phyloP scores from a whole-genome alignment of 202 grass and related monocot genomes.

The Brachypodium distachyon region DNA sequence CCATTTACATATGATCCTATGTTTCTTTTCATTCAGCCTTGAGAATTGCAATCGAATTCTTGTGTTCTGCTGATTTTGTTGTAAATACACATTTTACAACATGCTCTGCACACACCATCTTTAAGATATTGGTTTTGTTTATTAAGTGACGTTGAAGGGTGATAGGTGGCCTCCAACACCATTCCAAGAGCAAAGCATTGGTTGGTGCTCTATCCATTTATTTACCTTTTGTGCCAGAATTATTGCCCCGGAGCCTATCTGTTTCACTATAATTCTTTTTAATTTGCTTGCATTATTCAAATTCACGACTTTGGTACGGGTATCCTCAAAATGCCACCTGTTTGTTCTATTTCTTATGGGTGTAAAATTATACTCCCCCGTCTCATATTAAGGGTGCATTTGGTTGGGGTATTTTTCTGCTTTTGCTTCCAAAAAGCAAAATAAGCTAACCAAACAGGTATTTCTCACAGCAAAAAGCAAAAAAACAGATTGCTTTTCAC shows the following conservation, averaged over 20 bases:
- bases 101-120: too few relatives aligned
- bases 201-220: background rate
- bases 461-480: too few relatives aligned
- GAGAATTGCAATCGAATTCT: background rate
- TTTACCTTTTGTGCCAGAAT: background rate
- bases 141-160: conserved; percentile 4
- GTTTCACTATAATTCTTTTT: background rate
- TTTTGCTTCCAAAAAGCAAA: too few relatives aligned
- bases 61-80: background rate
- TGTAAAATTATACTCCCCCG: too few relatives aligned
- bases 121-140: background rate
- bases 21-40: background rate
- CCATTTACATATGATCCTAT: background rate
- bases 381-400: too few relatives aligned
- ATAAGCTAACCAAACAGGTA: too few relatives aligned
- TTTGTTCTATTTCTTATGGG: background rate
- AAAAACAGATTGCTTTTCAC: too few relatives aligned
- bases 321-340: background rate
- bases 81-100: too few relatives aligned
- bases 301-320: background rate
- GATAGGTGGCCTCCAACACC: background rate
- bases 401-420: too few relatives aligned
- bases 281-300: background rate
- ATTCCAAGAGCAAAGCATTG: conserved; percentile 2
- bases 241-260: background rate